Evolutionary conservation across 768 basidiomycete species (phyloP).

Genomic region (Steccherinum ochraceum): DNA sequence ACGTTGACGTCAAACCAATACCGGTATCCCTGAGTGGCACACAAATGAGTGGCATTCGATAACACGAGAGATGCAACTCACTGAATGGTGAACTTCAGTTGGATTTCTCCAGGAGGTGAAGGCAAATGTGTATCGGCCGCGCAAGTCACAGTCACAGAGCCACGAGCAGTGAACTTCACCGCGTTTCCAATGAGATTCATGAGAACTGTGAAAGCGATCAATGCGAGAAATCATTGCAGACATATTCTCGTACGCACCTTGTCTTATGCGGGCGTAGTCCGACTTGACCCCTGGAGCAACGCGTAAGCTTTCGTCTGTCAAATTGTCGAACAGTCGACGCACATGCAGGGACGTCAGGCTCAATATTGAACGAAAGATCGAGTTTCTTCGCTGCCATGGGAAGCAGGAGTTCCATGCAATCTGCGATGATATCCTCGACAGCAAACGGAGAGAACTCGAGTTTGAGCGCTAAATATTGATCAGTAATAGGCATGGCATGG

Average conservation of each 20-base stretch:
- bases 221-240: not conserved
- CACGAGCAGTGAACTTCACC: conserved; percentile 63
- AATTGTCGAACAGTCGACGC: too few relatives aligned
- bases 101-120: conserved; percentile 35
- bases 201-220: conserved; percentile 36
- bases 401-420: conserved; percentile 71
- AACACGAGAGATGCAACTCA: conserved; percentile 18
- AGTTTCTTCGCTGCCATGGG: conserved; percentile 73
- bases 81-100: conserved; percentile 64
- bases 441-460: conserved; percentile 60
- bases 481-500: conserved; percentile 5
- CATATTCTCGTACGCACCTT: conserved; percentile 35
- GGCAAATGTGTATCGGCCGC: conserved; percentile 38
- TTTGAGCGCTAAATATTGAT: conserved; percentile 46
- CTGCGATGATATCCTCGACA: conserved; percentile 68
- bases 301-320: too few relatives aligned
- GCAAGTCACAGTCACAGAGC: conserved; percentile 58
- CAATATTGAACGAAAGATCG: conserved; percentile 68
- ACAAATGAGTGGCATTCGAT: not conserved
- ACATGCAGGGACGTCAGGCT: conserved; percentile 61
- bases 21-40: conserved; percentile 53
- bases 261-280: conserved; percentile 68
- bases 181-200: conserved; percentile 79
- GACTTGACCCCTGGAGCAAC: conserved; percentile 60
- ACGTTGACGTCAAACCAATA: conserved; percentile 50